phyloP scores from a whole-genome alignment of 75 land plant genomes.

The Azolla pinnata region DNA sequence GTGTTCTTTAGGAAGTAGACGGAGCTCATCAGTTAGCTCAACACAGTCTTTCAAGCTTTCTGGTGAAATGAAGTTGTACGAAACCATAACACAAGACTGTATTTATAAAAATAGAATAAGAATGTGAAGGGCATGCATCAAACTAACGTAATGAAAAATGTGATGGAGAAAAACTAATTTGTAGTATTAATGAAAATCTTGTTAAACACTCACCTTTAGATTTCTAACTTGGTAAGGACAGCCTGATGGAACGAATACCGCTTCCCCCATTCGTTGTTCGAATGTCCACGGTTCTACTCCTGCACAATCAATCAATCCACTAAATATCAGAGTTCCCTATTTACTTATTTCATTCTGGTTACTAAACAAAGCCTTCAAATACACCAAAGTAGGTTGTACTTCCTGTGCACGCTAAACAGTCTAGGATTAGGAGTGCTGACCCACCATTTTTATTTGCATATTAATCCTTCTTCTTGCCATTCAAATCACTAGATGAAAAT shows the following conservation, averaged over 20 bases:
- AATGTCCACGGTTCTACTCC: conserved; percentile 69
- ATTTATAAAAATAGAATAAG: neutral
- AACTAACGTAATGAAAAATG: neutral
- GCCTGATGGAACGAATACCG: conserved; percentile 79
- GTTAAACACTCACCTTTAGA: conserved; percentile 10
- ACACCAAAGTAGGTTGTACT: no score
- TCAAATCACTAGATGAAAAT: no score
- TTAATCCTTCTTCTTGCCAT: no score
- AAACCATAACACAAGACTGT: conserved; percentile 43
- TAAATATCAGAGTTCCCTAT: neutral
- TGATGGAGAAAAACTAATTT: neutral
- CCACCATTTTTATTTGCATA: no score
- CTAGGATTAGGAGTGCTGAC: no score
- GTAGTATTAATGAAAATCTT: neutral
- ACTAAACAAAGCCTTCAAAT: no score
- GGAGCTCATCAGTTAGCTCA: conserved; percentile 31
- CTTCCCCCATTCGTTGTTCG: conserved; percentile 62
- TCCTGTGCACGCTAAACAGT: no score
- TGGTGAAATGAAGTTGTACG: conserved; percentile 40
- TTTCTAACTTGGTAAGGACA: conserved; percentile 47
- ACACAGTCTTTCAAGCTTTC: conserved; percentile 36
- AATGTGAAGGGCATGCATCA: neutral
- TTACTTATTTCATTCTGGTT: no score
- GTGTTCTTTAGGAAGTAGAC: conserved; percentile 30
- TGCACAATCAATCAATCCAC: neutral